Base-by-base conservation (phyloP, 2,329 filamentous ascomycete species). In the Penicillium sp. region DNA sequence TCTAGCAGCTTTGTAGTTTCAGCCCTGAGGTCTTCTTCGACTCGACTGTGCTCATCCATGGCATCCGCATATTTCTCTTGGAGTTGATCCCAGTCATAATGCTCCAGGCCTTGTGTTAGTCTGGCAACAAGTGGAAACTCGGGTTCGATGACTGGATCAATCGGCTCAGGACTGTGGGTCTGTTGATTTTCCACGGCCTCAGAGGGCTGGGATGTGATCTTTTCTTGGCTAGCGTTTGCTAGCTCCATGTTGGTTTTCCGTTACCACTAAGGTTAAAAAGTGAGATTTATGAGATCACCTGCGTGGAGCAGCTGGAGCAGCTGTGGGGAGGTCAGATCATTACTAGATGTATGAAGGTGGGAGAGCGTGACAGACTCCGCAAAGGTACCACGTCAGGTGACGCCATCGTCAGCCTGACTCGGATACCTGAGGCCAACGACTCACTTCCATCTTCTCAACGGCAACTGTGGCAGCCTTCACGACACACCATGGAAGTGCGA, bases 81-180 rank as follows among this genome's bases (percentile, higher is more conserved):
- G 20, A 95, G 80, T n/a, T 82, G 75, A 2, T 80, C 70, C 88
- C 88, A 95, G 62, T 89, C 78, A 54, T 85, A 87, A 55, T 66
- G 37, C 30, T 68, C 64, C 43, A 85, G 65, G 35, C 67, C 64
- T 12, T 72, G 72, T 0, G 74, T 72, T 1, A 75, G 51, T 42
- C 39, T 64, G 34, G 41, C 47, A 33, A 50, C 54, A 38, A 51
- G 33, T 18, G 42, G 37, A 7, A 38, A 35, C 20, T 50, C 42
- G 15, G 29, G 33, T 11, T 45, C 32, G 2, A 25, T 17, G 31
- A 38, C 23, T 10, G 40, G 18, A 15, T 46, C 35, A 3, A 37
- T 25, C 12, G 43, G 40, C 20, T 37, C 32, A 11, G 41, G 31
- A 13, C 29, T 51, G 32, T 14, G 36, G 32, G 27, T 44, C 42